Evolutionary conservation across 306 rosid species (phyloP), one percentile per base, ranked within the genome.

Genomic region (Trichosanthes cucumerina): DNA sequence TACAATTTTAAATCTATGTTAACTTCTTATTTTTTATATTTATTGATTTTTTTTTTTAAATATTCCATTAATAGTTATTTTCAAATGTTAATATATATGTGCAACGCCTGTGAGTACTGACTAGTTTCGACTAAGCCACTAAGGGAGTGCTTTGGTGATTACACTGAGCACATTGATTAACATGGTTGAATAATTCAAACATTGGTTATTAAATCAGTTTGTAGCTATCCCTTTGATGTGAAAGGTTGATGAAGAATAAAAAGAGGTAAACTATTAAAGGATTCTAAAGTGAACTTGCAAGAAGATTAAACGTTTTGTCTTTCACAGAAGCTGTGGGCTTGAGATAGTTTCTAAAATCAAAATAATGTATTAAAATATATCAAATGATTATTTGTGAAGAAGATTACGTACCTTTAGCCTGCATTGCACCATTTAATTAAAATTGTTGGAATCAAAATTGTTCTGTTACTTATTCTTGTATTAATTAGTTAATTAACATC

Each of bases 351-450:
- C 34, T 39, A 39, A 41, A 69, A 21, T 60, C 49, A 69, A 23
- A 41, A 39, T n/a, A 31, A 34, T 75, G 44, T 53, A 18, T 75
- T 75, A n/a, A 53, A 34, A 34, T 19, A 50, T 36, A 9, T 18
- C 4, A 75, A 52, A 75, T 36, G n/a, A 56, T 56, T 76, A 76
- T 21, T 76, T 56, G 47, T 76, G 79, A 34, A 53, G 53, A 76
- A 53, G 13, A 53, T 7, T 56, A n/a, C 68, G 56, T 76, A 23
- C 16, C 12, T 7, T 56, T 76, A 26, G 18, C 66, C 8, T 56
- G 41, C 66, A 38, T 57, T 38, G 49, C 21, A 56, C 15, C 33
- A 23, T 36, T 76, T 54, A 6, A 36, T 21, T 75, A 34, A 23
- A 56, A 76, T 21, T 76, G 41, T 38, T 56, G 52, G 26, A 14